Conservation (phyloP, 2,329 filamentous ascomycete genomes). For the Ascochyta lentis region DNA sequence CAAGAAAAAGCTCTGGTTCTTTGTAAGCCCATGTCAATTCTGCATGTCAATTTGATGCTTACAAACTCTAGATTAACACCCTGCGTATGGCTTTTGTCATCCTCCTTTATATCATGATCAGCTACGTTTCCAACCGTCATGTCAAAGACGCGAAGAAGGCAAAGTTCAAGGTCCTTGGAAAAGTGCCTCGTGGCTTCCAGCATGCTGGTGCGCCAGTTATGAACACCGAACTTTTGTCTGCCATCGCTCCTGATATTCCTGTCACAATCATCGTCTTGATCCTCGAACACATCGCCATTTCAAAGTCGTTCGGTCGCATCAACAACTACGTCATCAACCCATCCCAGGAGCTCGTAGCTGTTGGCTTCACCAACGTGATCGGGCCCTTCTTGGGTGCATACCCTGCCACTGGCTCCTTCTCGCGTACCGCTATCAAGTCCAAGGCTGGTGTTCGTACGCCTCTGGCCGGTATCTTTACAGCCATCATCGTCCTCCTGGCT, state of each 20-base stretch:
- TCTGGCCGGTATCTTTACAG: slow-evolving; percentile 88
- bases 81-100: slow-evolving; percentile 92
- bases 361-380: slow-evolving; percentile 87
- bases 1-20: slow-evolving; percentile 84
- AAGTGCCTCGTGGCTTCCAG: slow-evolving; percentile 85
- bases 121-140: slow-evolving; percentile 77
- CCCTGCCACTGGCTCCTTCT: slow-evolving; percentile 94
- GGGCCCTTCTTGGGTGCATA: slow-evolving; percentile 92
- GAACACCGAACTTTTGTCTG: slow-evolving; percentile 68
- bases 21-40: slow-evolving; percentile 51
- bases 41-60: background rate
- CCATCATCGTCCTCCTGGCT: slow-evolving; percentile 81
- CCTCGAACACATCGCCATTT: slow-evolving; percentile 96
- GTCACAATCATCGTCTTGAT: slow-evolving; percentile 89
- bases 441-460: slow-evolving; percentile 95
- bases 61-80: slow-evolving; percentile 64
- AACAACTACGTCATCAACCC: slow-evolving; percentile 98
- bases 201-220: slow-evolving; percentile 77
- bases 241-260: slow-evolving; percentile 77
- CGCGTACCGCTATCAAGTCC: slow-evolving; percentile 94
- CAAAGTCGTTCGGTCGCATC: slow-evolving; percentile 92
- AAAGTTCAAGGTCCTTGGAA: slow-evolving; percentile 74
- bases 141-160: slow-evolving; percentile 57
- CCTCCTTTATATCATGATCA: slow-evolving; percentile 88
- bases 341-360: slow-evolving; percentile 94